Evolutionary conservation across 495 filamentous ascomycete species (phyloP), one percentile per base, ranked within the genome.

Genomic region (Lasiosphaeris hirsuta): DNA sequence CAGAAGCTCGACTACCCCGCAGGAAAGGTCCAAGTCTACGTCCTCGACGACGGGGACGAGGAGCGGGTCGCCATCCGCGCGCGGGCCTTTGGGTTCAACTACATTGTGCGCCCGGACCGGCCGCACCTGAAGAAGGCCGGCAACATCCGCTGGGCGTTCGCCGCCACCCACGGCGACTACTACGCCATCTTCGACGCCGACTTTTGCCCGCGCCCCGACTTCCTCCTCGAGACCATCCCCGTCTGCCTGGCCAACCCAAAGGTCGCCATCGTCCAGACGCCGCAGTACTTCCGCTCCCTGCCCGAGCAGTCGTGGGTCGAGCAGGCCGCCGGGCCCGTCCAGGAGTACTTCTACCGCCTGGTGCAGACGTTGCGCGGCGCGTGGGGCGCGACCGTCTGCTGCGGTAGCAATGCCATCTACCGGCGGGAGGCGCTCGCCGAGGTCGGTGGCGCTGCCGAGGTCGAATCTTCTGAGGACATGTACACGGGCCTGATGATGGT

Each of bases 381-480:
- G 58, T 69, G 18, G 67, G 67, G 13, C 60, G 51, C 51, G 1
- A 44, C 51, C 1, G 51, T 54, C 3, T 54, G 51, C 51, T 54
- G 51, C 38, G 51, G 51, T 3, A 54, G 64, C 11, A 69, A 69
- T 49, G 67, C 67, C 0, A 58, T 69, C 11, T 69, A 69, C 44
- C 40, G 67, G 7, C 53, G 67, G 0, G 62, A 55, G 0, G 62
- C 67, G 4, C 51, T 69, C 4, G 64, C 54, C 0, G 64, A 67
- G 13, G 62, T 69, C 0, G 67, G 67, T 4, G 67, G 67, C 7
- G 62, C 64, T 14, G 67, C 67, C 3, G 67, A 69, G 50, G 64
- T 69, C 61, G 67, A 65, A n/a, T 69, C 67, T n/a, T 69, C 67
- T 33, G 67, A 69, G 56, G 67, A 69, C 41, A 65, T 69, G 36